phyloP scores from a whole-genome alignment of 306 rosid species.

The Cyamopsis tetragonoloba region DNA sequence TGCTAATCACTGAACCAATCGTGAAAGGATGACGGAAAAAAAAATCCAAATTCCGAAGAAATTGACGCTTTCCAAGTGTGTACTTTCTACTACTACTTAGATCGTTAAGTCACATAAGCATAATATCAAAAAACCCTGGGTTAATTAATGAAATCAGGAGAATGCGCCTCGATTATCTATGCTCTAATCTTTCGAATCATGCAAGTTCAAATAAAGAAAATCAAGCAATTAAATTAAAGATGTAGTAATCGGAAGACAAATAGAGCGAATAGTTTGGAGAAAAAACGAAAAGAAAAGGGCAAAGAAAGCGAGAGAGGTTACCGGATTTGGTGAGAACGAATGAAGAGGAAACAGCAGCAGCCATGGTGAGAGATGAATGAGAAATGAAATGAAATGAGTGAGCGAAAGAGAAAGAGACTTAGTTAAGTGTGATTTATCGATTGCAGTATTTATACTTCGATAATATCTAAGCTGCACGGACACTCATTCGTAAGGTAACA shows the following conservation, averaged over 20 bases:
- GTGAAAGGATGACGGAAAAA: not conserved
- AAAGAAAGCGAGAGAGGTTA: not conserved
- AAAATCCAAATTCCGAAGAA: not conserved
- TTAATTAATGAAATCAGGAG: not conserved
- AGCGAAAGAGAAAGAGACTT: not conserved
- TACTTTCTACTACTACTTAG: not conserved
- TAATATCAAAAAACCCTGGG: not conserved
- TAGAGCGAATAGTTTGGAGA: too few species aligned
- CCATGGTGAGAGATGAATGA: constrained; percentile 41
- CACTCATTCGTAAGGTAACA: too few species aligned
- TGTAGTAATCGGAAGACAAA: not conserved
- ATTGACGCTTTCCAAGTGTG: not conserved
- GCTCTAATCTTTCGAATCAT: not conserved
- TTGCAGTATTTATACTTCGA: constrained; percentile 16
- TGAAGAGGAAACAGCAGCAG: constrained; percentile 57
- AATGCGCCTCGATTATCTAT: not conserved
- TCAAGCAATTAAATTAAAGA: not conserved
- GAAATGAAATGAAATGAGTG: not conserved
- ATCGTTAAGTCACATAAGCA: not conserved
- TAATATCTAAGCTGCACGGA: constrained; percentile 34
- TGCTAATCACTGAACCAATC: not conserved
- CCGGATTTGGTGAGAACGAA: constrained; percentile 43
- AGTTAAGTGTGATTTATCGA: not conserved
- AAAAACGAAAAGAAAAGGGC: not conserved
- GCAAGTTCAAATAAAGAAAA: not conserved